Evolutionary conservation across 805 yeast species (phyloP), one percentile per base, ranked within the genome.

Genomic region (Wickerhamomyces ciferrii): DNA sequence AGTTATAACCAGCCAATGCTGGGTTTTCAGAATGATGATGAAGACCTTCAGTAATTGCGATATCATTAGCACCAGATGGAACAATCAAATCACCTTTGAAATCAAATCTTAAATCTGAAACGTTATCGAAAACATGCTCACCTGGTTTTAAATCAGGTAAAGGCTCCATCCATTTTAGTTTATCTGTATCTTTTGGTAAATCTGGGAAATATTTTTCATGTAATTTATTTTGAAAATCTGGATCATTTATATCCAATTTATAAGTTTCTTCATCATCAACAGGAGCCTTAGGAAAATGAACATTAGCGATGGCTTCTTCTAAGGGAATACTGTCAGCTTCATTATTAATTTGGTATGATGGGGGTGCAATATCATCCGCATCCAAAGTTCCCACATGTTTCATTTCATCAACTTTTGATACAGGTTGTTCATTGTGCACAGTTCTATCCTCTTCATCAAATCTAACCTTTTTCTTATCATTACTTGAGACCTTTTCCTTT

Each of bases 21-120:
- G 98, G 97, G 42, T 84, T 81, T 11, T 84, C 88, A 0, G 97
- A 76, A 64, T 94, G 99, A 62, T 94, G 98, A 58, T 89, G 97
- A 23, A 94, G 74, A 0, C 96, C 99, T 36, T 76, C 60, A 36
- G 72, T 69, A 0, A 83, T 72, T 2, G 85, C 80, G 21, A 65
- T 63, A 1, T 66, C 48, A 15, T 67, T 62, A 27, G 80, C 70
- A 43, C 79, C 72, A 1, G 71, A 63, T 6, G 85, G 84, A 7
- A 82, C 71, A 4, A 94, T 71, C 49, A 94, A 63, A 54, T 87
- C 72, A 11, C 97, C 99, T 43, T 80, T 72, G 65, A 94, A 90
- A 59, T 92, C 97, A 60, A 94, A 94, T 51, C 99, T 70, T 60
- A 92, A 69, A 44, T 86, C 89, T 5, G 84, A 64, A 5, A 85